Evolutionary conservation across 495 filamentous ascomycete species (phyloP).

Genomic region (Xylaria palmicola): DNA sequence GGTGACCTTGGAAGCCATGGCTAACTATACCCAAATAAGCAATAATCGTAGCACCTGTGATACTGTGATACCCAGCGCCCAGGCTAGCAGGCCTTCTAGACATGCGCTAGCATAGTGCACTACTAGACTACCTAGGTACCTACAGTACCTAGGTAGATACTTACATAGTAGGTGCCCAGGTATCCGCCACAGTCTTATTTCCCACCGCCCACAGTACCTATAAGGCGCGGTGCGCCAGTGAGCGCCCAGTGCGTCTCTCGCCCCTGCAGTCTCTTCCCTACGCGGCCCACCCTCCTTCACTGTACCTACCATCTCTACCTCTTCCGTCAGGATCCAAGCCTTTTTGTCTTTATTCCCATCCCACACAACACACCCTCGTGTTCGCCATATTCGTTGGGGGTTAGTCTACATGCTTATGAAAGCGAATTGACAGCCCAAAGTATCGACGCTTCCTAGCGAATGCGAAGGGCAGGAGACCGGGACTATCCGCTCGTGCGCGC

Average conservation of each 20-base stretch:
- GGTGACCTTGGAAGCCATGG: too few relatives aligned
- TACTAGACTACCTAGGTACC: too few relatives aligned
- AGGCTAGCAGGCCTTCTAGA: too few relatives aligned
- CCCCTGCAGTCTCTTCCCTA: slow-evolving; percentile 16
- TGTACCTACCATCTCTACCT: slow-evolving; percentile 5
- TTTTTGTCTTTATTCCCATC: slow-evolving; percentile 14
- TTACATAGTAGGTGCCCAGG: too few relatives aligned
- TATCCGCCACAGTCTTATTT: not conserved
- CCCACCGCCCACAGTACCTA: not conserved
- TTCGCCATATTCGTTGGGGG: not conserved
- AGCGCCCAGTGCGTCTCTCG: not conserved
- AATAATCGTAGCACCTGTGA: too few relatives aligned
- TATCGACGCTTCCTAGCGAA: slow-evolving; percentile 6
- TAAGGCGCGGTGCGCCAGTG: not conserved
- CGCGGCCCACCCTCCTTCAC: slow-evolving; percentile 9
- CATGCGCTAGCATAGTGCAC: too few relatives aligned
- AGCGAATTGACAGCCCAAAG: not conserved
- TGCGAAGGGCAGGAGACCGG: not conserved
- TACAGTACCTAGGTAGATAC: too few relatives aligned
- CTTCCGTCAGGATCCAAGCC: slow-evolving; percentile 8
- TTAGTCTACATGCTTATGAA: slow-evolving; percentile 6
- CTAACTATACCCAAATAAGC: too few relatives aligned
- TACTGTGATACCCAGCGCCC: too few relatives aligned
- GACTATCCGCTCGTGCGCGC: not conserved
- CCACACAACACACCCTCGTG: slow-evolving; percentile 7